Conservation (phyloP, 2,329 filamentous ascomycete species). For the Colletotrichum somersetense region DNA sequence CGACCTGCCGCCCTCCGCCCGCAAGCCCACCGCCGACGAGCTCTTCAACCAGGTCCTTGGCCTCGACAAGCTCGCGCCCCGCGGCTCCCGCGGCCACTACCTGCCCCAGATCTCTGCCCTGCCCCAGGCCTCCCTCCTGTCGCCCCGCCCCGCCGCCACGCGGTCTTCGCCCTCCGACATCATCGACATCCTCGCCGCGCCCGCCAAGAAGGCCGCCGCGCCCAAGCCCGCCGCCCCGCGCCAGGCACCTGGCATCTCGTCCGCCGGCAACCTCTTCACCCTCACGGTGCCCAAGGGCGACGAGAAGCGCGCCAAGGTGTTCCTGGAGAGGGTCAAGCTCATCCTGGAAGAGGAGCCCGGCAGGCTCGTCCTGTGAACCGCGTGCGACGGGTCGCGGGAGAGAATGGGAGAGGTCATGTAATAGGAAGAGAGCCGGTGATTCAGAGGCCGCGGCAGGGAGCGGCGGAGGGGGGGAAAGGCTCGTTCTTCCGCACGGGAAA, state of each 20-base stretch:
- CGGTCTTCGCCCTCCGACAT: slow-evolving; percentile 71
- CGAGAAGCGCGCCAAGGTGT: slow-evolving; percentile 83
- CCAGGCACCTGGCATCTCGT: slow-evolving; percentile 59
- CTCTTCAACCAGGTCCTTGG: slow-evolving; percentile 93
- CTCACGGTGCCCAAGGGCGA: slow-evolving; percentile 84
- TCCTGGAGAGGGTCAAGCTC: slow-evolving; percentile 87
- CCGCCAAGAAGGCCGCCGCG: slow-evolving; percentile 45
- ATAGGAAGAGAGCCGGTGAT: neutral
- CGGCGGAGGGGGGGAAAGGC: neutral
- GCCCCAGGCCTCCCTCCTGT: slow-evolving; percentile 58
- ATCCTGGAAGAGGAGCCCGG: slow-evolving; percentile 86
- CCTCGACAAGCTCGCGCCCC: slow-evolving; percentile 61
- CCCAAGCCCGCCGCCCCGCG: slow-evolving; percentile 46
- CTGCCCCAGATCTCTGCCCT: slow-evolving; percentile 77
- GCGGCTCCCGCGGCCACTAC: slow-evolving; percentile 71
- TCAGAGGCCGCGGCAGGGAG: slow-evolving; percentile 33
- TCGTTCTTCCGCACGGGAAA: slow-evolving; percentile 12
- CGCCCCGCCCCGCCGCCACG: slow-evolving; percentile 47
- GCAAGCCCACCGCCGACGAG: slow-evolving; percentile 79
- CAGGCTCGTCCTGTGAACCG: slow-evolving; percentile 72
- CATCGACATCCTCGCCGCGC: slow-evolving; percentile 80
- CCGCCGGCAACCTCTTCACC: slow-evolving; percentile 82
- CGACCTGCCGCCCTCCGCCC: slow-evolving; percentile 77
- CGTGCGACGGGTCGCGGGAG: slow-evolving; percentile 27
- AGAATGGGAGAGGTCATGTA: slow-evolving; percentile 2